These are phyloP conservation scores for Leccinellum rugosiceps DNA, from an alignment of 768 basidiomycete species.

Conservation along the genomic window DNA sequence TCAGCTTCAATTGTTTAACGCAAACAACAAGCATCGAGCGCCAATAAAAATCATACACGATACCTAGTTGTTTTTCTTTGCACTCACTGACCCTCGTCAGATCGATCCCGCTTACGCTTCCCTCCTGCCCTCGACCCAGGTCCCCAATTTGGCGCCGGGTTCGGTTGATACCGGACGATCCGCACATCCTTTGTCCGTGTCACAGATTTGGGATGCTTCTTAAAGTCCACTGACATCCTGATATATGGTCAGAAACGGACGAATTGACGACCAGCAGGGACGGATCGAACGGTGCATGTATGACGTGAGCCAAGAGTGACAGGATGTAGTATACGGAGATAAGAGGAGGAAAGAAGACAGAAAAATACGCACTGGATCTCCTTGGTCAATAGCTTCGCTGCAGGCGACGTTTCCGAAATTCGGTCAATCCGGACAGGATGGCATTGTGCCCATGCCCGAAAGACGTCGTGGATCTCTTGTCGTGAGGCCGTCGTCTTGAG, in stretches of 20 bases:
- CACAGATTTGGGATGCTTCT: conserved; percentile 62
- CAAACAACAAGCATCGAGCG: background rate
- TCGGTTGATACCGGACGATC: conserved; percentile 85
- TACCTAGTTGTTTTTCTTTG: background rate
- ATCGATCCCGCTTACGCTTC: conserved; percentile 31
- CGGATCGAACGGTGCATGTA: background rate
- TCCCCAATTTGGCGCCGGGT: conserved; percentile 92
- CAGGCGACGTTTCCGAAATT: conserved; percentile 70
- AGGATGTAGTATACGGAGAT: background rate
- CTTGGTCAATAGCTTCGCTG: conserved; percentile 63
- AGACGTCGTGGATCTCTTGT: conserved; percentile 73
- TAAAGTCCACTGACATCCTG: conserved; percentile 63
- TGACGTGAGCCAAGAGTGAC: background rate
- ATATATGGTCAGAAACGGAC: background rate
- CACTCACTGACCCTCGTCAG: conserved; percentile 15
- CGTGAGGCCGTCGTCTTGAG: conserved; percentile 84
- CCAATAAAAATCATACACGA: background rate
- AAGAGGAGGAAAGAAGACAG: background rate
- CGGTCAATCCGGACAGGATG: conserved; percentile 86
- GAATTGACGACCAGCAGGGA: no score
- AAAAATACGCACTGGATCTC: conserved; percentile 54
- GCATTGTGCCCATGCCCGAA: conserved; percentile 77
- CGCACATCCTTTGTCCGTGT: conserved; percentile 64
- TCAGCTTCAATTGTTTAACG: no score
- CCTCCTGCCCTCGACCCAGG: conserved; percentile 65